Percentiles rank a stretch among this genome's conserved stretches.
Evolutionary conservation across 768 basidiomycete genomes (phyloP).

Genomic region (Naganishia randhawae): DNA sequence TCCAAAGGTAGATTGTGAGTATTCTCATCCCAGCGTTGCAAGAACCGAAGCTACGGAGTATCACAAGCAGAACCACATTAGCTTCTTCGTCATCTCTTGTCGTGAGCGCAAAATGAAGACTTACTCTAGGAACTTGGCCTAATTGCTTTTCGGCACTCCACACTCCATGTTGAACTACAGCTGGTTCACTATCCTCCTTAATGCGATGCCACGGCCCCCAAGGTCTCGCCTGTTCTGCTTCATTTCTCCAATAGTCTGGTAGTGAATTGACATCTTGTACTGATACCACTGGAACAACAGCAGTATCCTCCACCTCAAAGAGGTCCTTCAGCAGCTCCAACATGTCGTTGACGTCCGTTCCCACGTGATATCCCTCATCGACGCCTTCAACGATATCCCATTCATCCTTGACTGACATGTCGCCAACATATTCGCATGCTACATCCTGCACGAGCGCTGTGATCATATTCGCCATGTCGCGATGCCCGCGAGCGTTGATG

Average conservation of each 20-base stretch:
- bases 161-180: slow-evolving; percentile 7
- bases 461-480: slow-evolving; percentile 44
- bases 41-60: slow-evolving; percentile 24
- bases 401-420: background rate
- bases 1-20: slow-evolving; percentile 25
- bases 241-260: slow-evolving; percentile 12
- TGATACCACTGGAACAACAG: background rate
- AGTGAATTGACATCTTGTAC: background rate
- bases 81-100: background rate
- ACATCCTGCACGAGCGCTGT: slow-evolving; percentile 42
- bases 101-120: background rate
- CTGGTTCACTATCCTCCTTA: slow-evolving; percentile 22
- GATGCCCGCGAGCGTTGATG: slow-evolving; percentile 44
- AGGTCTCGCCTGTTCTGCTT: slow-evolving; percentile 24
- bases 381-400: background rate
- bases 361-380: background rate
- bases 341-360: background rate
- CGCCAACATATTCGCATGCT: slow-evolving; percentile 37
- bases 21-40: slow-evolving; percentile 26
- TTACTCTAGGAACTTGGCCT: slow-evolving; percentile 28
- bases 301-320: background rate
- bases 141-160: slow-evolving; percentile 22
- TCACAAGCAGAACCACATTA: background rate
- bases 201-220: slow-evolving; percentile 27
- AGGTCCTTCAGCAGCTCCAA: background rate